Conservation (phyloP, 2,329 filamentous ascomycete species). For the Colletotrichum sp. region DNA sequence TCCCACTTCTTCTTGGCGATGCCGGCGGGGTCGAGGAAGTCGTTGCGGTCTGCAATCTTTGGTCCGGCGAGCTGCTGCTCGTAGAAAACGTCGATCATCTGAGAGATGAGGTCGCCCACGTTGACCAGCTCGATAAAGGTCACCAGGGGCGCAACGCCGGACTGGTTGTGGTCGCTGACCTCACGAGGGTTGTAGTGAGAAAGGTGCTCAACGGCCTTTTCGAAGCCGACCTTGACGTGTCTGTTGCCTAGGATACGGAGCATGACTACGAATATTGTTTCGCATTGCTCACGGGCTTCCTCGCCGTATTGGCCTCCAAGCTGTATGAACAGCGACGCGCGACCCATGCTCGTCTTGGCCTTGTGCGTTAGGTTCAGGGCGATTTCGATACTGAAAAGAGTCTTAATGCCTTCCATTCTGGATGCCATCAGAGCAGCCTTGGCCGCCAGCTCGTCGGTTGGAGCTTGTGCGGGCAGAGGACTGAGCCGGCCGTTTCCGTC, state of each 20-base stretch:
- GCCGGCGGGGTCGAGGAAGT: constrained; percentile 90
- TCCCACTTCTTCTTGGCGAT: constrained; percentile 99
- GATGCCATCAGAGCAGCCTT: constrained; percentile 99
- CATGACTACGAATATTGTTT: constrained; percentile 84
- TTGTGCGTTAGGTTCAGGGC: constrained; percentile 87
- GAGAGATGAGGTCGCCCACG: constrained; percentile 94
- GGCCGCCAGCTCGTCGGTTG: constrained; percentile 89
- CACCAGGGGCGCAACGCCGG: constrained; percentile 86
- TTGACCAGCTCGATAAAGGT: constrained; percentile 98
- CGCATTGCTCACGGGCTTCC: constrained; percentile 87
- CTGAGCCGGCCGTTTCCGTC: constrained; percentile 46
- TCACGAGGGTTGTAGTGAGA: constrained; percentile 91
- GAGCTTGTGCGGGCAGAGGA: constrained; percentile 67
- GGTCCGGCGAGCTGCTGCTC: constrained; percentile 88
- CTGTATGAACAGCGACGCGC: constrained; percentile 81
- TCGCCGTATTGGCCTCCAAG: constrained; percentile 82
- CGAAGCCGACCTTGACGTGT: constrained; percentile 92
- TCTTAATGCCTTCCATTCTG: constrained; percentile 90
- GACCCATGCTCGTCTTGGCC: constrained; percentile 86
- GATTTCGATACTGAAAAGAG: constrained; percentile 95
- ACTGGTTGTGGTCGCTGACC: constrained; percentile 71
- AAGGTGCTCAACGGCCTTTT: constrained; percentile 89
- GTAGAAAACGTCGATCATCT: constrained; percentile 99
- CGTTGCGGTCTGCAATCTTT: constrained; percentile 87
- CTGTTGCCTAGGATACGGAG: constrained; percentile 83